Base-by-base conservation (phyloP, 2,329 filamentous ascomycete genomes). In the Penicillium vulpinum region DNA sequence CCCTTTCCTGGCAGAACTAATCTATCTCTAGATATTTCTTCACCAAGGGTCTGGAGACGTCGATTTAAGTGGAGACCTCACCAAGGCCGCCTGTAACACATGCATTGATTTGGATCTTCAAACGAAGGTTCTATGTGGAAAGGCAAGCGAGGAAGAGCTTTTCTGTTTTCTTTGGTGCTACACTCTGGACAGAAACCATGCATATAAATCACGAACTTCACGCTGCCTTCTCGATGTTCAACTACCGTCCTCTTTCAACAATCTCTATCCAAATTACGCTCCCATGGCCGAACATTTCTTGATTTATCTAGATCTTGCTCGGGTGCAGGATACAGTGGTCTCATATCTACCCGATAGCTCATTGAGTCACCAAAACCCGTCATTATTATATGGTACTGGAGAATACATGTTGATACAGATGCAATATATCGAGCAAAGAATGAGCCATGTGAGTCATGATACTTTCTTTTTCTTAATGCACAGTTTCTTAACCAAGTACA, bases 141-240 rank as follows among this genome's bases (percentile, higher is more conserved):
- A 15, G 5, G 24, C 26, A 18, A 58, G 45, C 18, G 61, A 62
- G 38, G 65, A 66, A 36, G 62, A 65, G 31, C 46, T 57, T 26
- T 65, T 60, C 51, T 67, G 65, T 46, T 46, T 64, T 21, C 51
- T 67, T 15, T 66, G 65, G 63, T 66, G 63, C 47, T 67, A 66
- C 35, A 62, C 55, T 28, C 33, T 67, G 43, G 65, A 67, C 38
- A 54, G 57, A 33, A 67, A 65, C 40, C 61, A 67, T 43, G 62
- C 63, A 5, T 64, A 58, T 48, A 67, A 66, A 41, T 50, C 61
- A 15, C 60, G 59, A 13, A 38, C 44, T 10, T 44, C 51, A 13
- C 47, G 39, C 18, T 48, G 56, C 21, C 54, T 57, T n/a, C 47
- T 60, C 29, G 52, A 57, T 2, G 38, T 55, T 16, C 52, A 47